These are phyloP conservation scores for Microcera coccophila DNA, from an alignment of 2,329 filamentous ascomycete species.

Conservation along the genomic window DNA sequence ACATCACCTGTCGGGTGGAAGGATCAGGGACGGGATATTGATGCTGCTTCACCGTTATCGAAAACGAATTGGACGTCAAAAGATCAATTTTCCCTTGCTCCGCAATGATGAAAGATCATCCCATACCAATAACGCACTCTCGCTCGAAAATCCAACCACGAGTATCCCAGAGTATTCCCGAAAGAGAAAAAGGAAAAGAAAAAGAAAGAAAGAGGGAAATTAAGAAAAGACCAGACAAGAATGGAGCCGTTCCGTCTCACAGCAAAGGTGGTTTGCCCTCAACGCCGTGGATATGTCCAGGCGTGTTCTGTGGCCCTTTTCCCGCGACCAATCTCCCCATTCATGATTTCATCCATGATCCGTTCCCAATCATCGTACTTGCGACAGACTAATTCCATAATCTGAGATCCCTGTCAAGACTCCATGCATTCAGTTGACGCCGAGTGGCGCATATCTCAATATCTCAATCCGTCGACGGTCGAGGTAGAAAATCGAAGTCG, in stretches of 20 bases:
- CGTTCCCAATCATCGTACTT: slow-evolving; percentile 24
- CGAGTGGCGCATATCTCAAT: slow-evolving; percentile 21
- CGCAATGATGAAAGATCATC: slow-evolving; percentile 16
- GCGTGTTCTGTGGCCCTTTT: slow-evolving; percentile 24
- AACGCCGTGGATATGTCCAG: slow-evolving; percentile 30
- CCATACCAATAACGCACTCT: slow-evolving; percentile 12
- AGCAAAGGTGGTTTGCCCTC: slow-evolving; percentile 21
- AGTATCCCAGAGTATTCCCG: slow-evolving; percentile 2
- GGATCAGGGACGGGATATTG: slow-evolving; percentile 3
- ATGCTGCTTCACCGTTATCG: slow-evolving; percentile 1
- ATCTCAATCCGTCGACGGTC: slow-evolving; percentile 13
- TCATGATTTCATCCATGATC: slow-evolving; percentile 8
- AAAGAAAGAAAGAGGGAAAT: slow-evolving; percentile 18
- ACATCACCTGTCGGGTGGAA: slow-evolving; percentile 19
- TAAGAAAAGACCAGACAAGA: slow-evolving; percentile 22
- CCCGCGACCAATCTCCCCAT: slow-evolving; percentile 27
- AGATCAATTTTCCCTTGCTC: slow-evolving; percentile 25
- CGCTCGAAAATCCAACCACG: slow-evolving; percentile 9
- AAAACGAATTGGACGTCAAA: slow-evolving; percentile 14
- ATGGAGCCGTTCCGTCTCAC: slow-evolving; percentile 29
- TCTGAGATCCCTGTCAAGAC: slow-evolving; percentile 12
- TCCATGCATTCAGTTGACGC: slow-evolving; percentile 12
- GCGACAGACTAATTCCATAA: slow-evolving; percentile 10
- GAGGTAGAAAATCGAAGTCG: no score
- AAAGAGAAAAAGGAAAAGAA: slow-evolving; percentile 16